Base-by-base conservation (phyloP, 768 basidiomycete species). In the Amanita brunnescens region DNA sequence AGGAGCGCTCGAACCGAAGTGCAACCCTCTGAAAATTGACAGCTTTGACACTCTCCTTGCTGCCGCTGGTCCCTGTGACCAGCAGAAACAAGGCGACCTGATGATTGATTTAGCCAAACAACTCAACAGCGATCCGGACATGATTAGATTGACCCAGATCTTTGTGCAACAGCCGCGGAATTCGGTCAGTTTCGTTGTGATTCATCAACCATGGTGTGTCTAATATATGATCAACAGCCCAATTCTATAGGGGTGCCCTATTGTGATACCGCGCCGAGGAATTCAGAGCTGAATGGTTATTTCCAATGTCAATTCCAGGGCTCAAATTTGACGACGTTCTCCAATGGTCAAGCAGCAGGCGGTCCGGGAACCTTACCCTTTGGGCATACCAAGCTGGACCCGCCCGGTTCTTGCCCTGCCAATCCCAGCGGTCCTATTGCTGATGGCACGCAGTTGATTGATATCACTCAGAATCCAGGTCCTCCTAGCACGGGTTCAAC, bases 21-120 rank as follows among this genome's bases (percentile, higher is more conserved):
- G 84, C 63, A 84, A 81, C 60, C 66, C 75, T 5, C 59, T 78
- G 37, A 75, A 82, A 2, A 70, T 83, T 21, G 69, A 67, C 1
- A 75, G 82, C 0, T 81, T 83, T 58, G 57, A 58, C 34, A 79
- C 80, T 10, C 76, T 87, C 38, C 76, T 85, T n/a, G 78, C 78
- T 30, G 78, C 69, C 5, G 66, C 74, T 0, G 77, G 73, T 23
- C 63, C 71, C 49, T 81, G 79, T 54, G 77, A 71, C 1, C 80
- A 82, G 60, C 80, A 81, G 55, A 59, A 80, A 55, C 67, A 77
- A 16, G 79, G 74, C 21, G 80, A 81, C 54, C 51, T 63, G 13
- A 76, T 80, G 72, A 67, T 81, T 40, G 68, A 74, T 61, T 57
- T 77, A 12, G 67, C 66, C 10, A 66, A 74, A 58, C 59, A 64